Evolutionary conservation across 441 rosid genomes (phyloP).

Genomic region (Adansonia gregorii): DNA sequence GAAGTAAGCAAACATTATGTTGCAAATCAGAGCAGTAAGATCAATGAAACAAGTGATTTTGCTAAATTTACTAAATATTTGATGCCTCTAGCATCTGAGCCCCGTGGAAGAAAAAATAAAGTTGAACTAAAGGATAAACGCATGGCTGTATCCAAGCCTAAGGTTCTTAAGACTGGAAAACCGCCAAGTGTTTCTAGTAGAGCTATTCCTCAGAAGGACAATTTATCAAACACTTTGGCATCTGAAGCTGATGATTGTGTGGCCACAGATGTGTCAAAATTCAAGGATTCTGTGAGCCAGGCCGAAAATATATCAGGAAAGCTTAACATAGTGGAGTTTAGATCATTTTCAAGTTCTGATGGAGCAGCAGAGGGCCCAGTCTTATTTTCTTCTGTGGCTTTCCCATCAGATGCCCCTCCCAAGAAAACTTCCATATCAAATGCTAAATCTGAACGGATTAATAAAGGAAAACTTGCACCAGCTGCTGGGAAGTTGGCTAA

Average conservation of each 20-base stretch:
- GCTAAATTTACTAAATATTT: conserved; percentile 63
- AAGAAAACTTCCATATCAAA: conserved; percentile 49
- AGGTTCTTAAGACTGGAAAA: conserved; percentile 60
- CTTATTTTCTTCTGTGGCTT: conserved; percentile 53
- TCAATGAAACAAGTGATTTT: conserved; percentile 57
- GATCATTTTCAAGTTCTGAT: conserved; percentile 50
- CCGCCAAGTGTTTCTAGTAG: conserved; percentile 52
- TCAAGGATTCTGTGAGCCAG: conserved; percentile 46
- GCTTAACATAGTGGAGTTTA: conserved; percentile 41
- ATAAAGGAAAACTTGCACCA: conserved; percentile 64
- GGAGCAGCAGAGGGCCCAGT: conserved; percentile 55
- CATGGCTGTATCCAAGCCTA: conserved; percentile 58
- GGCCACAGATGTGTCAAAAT: conserved; percentile 42
- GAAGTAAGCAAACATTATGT: conserved; percentile 94
- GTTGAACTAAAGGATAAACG: conserved; percentile 63
- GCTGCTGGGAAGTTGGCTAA: conserved; percentile 58
- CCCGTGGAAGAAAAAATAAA: conserved; percentile 68
- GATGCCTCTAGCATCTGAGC: conserved; percentile 70
- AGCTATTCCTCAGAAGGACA: conserved; percentile 55
- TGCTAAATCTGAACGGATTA: conserved; percentile 46
- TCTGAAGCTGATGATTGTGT: conserved; percentile 45
- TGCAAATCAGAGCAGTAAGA: conserved; percentile 53
- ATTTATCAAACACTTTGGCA: conserved; percentile 37
- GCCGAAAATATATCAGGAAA: conserved; percentile 46
- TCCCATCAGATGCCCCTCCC: conserved; percentile 44